Percentiles rank a stretch among this genome's conserved stretches.
These are phyloP conservation scores for Puccinellia tenuiflora DNA, from an alignment of 176 grass and related monocot genomes.

Conservation along the genomic window DNA sequence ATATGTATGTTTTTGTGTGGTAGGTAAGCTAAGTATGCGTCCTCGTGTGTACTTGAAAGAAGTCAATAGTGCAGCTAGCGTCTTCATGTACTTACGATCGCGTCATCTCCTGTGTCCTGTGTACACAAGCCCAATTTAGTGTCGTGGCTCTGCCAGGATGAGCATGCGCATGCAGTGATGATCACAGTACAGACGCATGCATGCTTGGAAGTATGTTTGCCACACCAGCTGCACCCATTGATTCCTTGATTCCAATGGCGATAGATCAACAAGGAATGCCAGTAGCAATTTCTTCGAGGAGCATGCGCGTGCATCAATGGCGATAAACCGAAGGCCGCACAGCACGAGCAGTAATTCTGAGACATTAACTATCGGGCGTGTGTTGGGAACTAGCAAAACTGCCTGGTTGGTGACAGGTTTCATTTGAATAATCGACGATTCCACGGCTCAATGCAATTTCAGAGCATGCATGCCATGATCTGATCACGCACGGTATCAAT, in stretches of 20 bases:
- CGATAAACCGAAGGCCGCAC: neutral
- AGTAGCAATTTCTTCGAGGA: too few species aligned
- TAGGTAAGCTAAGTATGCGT: neutral
- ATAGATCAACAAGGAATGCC: too few species aligned
- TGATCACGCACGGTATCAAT: neutral
- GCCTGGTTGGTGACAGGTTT: neutral
- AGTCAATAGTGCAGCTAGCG: neutral
- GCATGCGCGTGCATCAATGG: neutral
- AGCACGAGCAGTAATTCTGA: neutral
- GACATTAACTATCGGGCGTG: conserved; percentile 1
- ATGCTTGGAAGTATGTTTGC: neutral
- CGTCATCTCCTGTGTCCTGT: neutral
- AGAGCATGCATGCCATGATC: conserved; percentile 7
- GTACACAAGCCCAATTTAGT: neutral
- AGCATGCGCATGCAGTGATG: neutral
- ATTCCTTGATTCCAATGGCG: neutral
- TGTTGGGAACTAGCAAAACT: conserved; percentile 26
- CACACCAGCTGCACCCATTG: neutral
- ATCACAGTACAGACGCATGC: neutral
- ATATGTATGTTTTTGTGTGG: too few species aligned
- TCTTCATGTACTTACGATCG: neutral
- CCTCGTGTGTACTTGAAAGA: neutral
- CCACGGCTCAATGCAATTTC: conserved; percentile 15
- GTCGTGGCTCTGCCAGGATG: neutral
- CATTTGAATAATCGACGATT: neutral